Base-by-base conservation (phyloP, 306 rosid species). In the Astragalus glycyphyllos region DNA sequence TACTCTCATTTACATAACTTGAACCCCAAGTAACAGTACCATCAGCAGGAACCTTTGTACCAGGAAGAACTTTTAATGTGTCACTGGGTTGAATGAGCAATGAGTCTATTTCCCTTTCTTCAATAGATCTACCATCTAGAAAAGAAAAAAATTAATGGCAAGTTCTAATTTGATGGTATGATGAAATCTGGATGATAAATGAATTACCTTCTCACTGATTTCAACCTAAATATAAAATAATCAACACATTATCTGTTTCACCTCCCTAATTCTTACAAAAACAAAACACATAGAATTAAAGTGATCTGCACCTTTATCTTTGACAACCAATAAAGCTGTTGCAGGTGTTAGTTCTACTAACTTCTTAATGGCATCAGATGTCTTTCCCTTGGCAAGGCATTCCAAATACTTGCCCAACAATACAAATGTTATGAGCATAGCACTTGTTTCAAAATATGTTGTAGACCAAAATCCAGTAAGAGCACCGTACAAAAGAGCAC, bases 331-430 rank as follows among this genome's bases (percentile, higher is more conserved):
- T 62, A 83, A 61, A 31, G 99, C 96, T 40, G 91, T 89, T 63
- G 99, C 89, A 23, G 99, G 99, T 40, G 96, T 69, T 77, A 95
- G 96, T 82, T 87, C 96, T 66, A 95, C 92, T 82, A 95, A 79
- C 80, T 95, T 95, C 81, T 89, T 95, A 85, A 95, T 95, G 83
- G 99, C 99, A 85, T 95, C 97, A 20, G 99, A 95, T 41, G 99
- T 95, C 84, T 95, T 95, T 71, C 99, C 99, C 73, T 95, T 95
- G 55, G 99, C 99, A 76, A 95, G 95, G 75, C 91, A 91, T 85
- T 95, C 99, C 84, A 95, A 73, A 79, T 95, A 95, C 80, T 95
- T 95, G 8, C 99, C 99, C 91, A 95, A 71, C 63, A 95, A 85
- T 35, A 95, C 99, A 84, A 95, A 95, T 75, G 99, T 95, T 77